These are phyloP conservation scores for Sclerotinia glacialis DNA, from an alignment of 2,329 filamentous ascomycete genomes.

Conservation along the genomic window DNA sequence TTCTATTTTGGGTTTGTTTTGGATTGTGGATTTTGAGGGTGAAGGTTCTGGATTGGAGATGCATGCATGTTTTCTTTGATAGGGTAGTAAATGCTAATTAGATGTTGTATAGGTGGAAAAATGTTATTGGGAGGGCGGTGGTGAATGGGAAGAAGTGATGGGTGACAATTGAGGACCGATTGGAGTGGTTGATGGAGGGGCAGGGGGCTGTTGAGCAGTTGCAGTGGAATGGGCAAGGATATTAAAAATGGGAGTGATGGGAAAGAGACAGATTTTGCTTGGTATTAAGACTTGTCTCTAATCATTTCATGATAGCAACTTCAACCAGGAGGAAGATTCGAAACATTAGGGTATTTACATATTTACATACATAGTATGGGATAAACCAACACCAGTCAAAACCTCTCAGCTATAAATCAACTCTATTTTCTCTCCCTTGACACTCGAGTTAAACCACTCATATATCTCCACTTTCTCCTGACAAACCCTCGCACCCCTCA, in stretches of 20 bases:
- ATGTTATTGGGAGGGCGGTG: conserved; percentile 45
- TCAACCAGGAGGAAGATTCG: not conserved
- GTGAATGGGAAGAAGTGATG: conserved; percentile 32
- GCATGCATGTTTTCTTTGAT: too few species aligned
- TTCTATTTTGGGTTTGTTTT: too few species aligned
- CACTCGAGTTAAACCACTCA: conserved; percentile 56
- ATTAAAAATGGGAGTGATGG: not conserved
- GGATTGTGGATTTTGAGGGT: too few species aligned
- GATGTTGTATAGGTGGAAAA: conserved; percentile 45
- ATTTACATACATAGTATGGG: not conserved
- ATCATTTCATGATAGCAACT: not conserved
- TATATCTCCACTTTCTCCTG: conserved; percentile 48
- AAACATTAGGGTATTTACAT: not conserved
- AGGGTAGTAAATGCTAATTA: conserved; percentile 15
- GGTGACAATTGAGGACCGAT: conserved; percentile 37
- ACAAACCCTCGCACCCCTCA: conserved; percentile 45
- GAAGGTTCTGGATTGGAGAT: too few species aligned
- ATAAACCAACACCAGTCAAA: too few species aligned
- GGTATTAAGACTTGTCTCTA: not conserved
- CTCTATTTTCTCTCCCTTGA: conserved; percentile 50
- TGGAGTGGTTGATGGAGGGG: conserved; percentile 37
- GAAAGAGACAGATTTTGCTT: not conserved
- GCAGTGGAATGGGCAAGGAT: conserved; percentile 4
- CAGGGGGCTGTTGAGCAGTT: conserved; percentile 24
- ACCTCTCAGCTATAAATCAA: conserved; percentile 30